Base-by-base conservation (phyloP, 164 flowering plant species). In the Magnolia sinica region DNA sequence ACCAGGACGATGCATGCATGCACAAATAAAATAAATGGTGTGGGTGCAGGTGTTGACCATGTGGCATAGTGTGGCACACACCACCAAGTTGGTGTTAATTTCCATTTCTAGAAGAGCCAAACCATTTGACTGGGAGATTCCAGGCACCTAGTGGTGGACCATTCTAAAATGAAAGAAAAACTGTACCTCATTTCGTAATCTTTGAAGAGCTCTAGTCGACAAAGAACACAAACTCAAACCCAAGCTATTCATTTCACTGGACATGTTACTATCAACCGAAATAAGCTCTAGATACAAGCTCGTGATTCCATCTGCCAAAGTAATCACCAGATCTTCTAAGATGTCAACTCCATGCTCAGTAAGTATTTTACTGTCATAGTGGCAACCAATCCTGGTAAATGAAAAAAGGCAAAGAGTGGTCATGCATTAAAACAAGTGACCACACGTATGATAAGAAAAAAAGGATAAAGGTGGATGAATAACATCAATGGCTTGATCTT, bases 121-220 rank as follows among this genome's bases (percentile, higher is more conserved):
- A 16, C 45, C 45, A 37, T 37, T 37, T 37, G 45, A 55, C 13
- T 55, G 18, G 18, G 61, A 55, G 61, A 55, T 55, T 11, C 11
- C 0, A 8, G 2, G 13, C 18, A 55, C 13, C 16, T 13, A 55
- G 61, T 11, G 61, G 13, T 16, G 3, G 18, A 16, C 13, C 16
- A 55, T 55, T 11, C 18, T 55, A 55, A 55, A 55, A 55, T 37
- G 61, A 55, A 55, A 16, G 61, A 55, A 55, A 16, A 55, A 55
- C 0, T 55, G 59, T 83, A 92, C 99, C 99, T 96, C 95, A 83
- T 96, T 96, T 9, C 99, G 91, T 74, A 94, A 80, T 85, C 75
- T 91, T 84, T 96, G 99, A 73, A 96, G 93, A 64, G 86, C 88
- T 83, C 98, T 86, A 50, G 96, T 94, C 37, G 98, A 92, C 83